A percentile compares a stretch with the other conserved stretches of the same genome.
phyloP scores from a whole-genome alignment of 257 asterid genomes.

The Solanum chiquidenum region DNA sequence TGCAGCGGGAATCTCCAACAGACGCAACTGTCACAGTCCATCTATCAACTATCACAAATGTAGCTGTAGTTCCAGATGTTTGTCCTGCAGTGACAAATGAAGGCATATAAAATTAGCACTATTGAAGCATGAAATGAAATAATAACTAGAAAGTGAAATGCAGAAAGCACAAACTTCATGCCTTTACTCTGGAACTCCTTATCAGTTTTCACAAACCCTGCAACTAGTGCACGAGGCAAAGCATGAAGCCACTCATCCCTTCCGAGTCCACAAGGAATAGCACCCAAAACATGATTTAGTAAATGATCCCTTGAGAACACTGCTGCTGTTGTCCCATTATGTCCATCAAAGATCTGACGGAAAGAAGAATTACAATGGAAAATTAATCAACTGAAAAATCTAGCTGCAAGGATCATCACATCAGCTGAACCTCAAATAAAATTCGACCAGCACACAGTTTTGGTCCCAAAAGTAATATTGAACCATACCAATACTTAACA shows the following conservation, averaged over 20 bases:
- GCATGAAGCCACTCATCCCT: conserved; percentile 87
- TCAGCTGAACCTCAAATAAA: background rate
- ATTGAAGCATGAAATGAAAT: background rate
- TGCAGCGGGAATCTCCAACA: conserved; percentile 90
- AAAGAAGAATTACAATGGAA: background rate
- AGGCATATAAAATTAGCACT: background rate
- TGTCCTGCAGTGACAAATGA: conserved; percentile 31
- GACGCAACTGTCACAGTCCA: conserved; percentile 90
- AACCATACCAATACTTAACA: background rate
- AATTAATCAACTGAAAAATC: background rate
- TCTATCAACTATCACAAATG: conserved; percentile 73
- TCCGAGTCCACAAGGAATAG: conserved; percentile 59
- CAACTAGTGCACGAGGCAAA: conserved; percentile 80
- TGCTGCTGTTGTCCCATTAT: conserved; percentile 74
- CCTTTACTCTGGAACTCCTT: conserved; percentile 84
- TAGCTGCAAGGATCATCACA: background rate
- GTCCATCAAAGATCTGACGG: conserved; percentile 71
- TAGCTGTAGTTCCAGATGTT: conserved; percentile 92
- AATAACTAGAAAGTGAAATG: background rate
- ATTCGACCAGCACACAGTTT: background rate
- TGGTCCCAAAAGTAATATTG: background rate
- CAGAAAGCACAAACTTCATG: conserved; percentile 14
- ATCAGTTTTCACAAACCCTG: conserved; percentile 83
- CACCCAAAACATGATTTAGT: conserved; percentile 43
- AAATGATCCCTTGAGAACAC: conserved; percentile 57